Conservation (phyloP, 2,329 filamentous ascomycete genomes). For the Ilyonectria sp. region DNA sequence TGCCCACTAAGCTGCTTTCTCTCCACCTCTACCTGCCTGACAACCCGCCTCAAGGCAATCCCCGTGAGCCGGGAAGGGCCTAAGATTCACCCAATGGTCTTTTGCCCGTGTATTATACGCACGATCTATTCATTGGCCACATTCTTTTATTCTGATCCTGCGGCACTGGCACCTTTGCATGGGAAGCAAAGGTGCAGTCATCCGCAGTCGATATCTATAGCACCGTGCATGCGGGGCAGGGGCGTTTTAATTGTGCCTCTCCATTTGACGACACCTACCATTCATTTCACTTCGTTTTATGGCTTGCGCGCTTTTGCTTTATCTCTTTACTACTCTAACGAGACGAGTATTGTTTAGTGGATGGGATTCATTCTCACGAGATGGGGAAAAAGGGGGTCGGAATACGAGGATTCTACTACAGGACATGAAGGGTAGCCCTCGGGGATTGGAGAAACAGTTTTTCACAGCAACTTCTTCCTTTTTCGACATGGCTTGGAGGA, state of each 20-base stretch:
- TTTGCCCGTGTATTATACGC: constrained; percentile 36
- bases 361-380: constrained; percentile 38
- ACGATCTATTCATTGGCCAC: constrained; percentile 13
- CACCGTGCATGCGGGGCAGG: constrained; percentile 12
- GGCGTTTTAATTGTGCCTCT: constrained; percentile 34
- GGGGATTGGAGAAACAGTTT: constrained; percentile 27
- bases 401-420: constrained; percentile 45
- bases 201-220: constrained; percentile 14
- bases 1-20: constrained; percentile 40
- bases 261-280: constrained; percentile 36
- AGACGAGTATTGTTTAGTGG: constrained; percentile 50
- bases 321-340: constrained; percentile 25
- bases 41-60: constrained; percentile 16
- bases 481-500: constrained; percentile 41
- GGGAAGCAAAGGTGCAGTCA: constrained; percentile 19
- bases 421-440: constrained; percentile 47
- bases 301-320: constrained; percentile 8
- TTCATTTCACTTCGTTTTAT: constrained; percentile 30
- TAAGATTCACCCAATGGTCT: constrained; percentile 24
- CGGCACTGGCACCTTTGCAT: not conserved
- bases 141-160: constrained; percentile 25
- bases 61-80: constrained; percentile 30
- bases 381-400: constrained; percentile 33
- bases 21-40: constrained; percentile 26
- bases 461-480: constrained; percentile 14